Evolutionary conservation across 2,329 filamentous ascomycete species (phyloP), one percentile per base, ranked within the genome.

Genomic region (Claviceps sp.): DNA sequence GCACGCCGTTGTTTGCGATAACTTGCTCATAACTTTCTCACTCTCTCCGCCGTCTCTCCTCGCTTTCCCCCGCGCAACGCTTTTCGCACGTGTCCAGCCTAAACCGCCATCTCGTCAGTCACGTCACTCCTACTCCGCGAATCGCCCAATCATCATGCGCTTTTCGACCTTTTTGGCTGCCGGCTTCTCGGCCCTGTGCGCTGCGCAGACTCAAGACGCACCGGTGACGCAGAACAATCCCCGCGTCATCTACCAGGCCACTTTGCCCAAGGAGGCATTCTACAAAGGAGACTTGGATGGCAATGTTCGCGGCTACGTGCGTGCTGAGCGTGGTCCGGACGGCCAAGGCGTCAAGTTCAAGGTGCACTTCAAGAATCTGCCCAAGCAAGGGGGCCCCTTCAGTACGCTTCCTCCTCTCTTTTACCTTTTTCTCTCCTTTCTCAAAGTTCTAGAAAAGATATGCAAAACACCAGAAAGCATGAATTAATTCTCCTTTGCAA

Each of bases 351-450:
- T 84, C 50, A 64, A 70, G 51, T 78, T 80, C 63, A 66, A 70
- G 51, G 72, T 82, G 57, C 65, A 70, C 37, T 76, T 85, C 60
- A 73, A 70, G 51, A 81, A 81, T 60, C 68, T 85, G 8, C 81
- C 82, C 51, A 68, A 71, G 11, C 68, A 70, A 53, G 73, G 73
- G 44, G 78, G 79, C 1, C 78, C 80, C 13, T 84, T 83, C 69
- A 61, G 81, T 84, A 70, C 60, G 77, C 48, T 1, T 71, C 43
- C 7, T 17, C 22, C n/a, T 34, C n/a, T 34, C 7, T 46, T 6
- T 44, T 22, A n/a, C 3, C 13, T 22, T 8, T 17, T n/a, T 14
- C 39, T 38, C 24, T 13, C 24, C 11, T 24, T 13, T n/a, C 30
- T 30, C 30, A 34, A 34, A 11, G 30, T 11, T 34, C 10, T 11